A percentile compares a stretch with the other conserved stretches of the same genome.
Evolutionary conservation across 208 protist genomes (phyloP).

Genomic region (Trypanosoma scelopori): DNA sequence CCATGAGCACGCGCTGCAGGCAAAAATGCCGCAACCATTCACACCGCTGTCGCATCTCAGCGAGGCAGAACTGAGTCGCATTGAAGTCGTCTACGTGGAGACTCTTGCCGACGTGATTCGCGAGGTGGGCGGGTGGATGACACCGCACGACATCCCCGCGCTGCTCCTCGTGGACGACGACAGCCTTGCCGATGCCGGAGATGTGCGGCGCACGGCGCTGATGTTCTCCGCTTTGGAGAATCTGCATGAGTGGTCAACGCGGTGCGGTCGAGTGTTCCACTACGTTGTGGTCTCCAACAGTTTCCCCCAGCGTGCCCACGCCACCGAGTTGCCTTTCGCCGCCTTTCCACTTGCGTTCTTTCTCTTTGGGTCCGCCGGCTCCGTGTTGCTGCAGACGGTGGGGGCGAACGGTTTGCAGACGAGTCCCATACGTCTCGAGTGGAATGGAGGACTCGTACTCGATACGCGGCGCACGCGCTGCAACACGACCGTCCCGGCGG

Average conservation of each 20-base stretch:
- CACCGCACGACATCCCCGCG: constrained; percentile 26
- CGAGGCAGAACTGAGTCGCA: constrained; percentile 35
- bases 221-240: constrained; percentile 37
- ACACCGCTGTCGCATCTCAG: constrained; percentile 37
- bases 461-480: background rate
- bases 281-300: constrained; percentile 56
- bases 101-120: constrained; percentile 30
- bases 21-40: constrained; percentile 66
- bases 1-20: constrained; percentile 43
- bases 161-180: constrained; percentile 62
- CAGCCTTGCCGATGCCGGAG: constrained; percentile 33
- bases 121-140: constrained; percentile 35
- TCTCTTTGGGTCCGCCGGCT: constrained; percentile 39
- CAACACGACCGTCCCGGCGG: background rate
- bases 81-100: constrained; percentile 62
- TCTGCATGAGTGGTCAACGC: constrained; percentile 33
- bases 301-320: constrained; percentile 10
- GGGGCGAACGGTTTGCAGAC: constrained; percentile 23
- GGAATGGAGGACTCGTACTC: constrained; percentile 39
- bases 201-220: constrained; percentile 12
- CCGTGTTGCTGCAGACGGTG: constrained; percentile 40
- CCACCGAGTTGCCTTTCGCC: constrained; percentile 38
- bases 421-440: constrained; percentile 26
- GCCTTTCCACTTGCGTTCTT: constrained; percentile 54
- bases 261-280: constrained; percentile 22